Conservation (phyloP, 116 monocot species). For the Iris pallida region DNA sequence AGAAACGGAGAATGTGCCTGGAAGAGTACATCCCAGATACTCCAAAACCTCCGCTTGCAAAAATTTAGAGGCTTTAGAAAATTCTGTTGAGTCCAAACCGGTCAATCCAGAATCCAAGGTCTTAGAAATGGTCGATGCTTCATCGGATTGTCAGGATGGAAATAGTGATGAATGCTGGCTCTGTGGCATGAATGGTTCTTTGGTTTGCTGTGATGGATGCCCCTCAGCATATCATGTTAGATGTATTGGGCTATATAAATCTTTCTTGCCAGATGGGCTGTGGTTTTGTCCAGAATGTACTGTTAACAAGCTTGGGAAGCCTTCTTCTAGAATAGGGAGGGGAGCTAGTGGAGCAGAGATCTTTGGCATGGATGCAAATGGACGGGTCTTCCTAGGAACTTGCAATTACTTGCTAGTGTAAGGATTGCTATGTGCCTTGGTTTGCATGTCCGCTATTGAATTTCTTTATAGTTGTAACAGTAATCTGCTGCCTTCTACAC, state of each 20-base stretch:
- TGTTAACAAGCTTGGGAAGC: conserved; percentile 35
- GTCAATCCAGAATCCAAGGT: not conserved
- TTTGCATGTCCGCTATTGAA: not conserved
- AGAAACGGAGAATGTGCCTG: conserved; percentile 29
- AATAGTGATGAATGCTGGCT: conserved; percentile 88
- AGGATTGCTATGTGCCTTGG: conserved; percentile 12
- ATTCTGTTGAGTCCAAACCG: conserved; percentile 10
- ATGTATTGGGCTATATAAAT: conserved; percentile 83
- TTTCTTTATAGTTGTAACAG: not conserved
- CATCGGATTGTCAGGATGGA: conserved; percentile 35
- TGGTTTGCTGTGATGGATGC: conserved; percentile 92
- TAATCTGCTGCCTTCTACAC: too few relatives aligned
- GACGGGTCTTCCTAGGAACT: conserved; percentile 58
- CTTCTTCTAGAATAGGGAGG: conserved; percentile 42
- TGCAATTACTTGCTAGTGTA: conserved; percentile 95
- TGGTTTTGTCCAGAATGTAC: conserved; percentile 91
- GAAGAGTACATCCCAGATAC: conserved; percentile 33
- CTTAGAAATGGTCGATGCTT: conserved; percentile 4
- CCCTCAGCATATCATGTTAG: conserved; percentile 88
- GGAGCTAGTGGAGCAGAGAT: conserved; percentile 62
- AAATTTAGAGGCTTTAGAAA: conserved; percentile 18
- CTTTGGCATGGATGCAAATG: conserved; percentile 77
- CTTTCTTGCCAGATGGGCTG: conserved; percentile 59
- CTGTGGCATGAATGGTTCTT: conserved; percentile 89
- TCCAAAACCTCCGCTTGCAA: conserved; percentile 35